Conservation (phyloP, 768 basidiomycete genomes). For the Auricularia cornea region DNA sequence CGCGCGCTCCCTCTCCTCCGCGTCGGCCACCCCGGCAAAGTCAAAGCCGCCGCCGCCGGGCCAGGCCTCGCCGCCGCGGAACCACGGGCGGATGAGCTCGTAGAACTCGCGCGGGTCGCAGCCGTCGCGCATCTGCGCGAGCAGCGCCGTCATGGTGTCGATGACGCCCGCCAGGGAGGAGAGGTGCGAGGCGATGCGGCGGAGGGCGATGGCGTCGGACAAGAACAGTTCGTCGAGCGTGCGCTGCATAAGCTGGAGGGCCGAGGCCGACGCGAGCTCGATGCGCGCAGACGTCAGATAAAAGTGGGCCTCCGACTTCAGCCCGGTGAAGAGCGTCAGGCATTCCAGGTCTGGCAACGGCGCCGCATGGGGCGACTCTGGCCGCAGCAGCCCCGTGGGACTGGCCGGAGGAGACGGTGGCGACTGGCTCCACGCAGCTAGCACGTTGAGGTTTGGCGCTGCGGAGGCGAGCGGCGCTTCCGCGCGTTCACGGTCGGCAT, state of each 20-base stretch:
- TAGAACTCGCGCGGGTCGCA: conserved; percentile 78
- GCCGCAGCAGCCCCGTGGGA: conserved; percentile 6
- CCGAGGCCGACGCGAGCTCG: conserved; percentile 77
- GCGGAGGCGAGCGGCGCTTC: not conserved
- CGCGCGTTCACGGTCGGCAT: conserved; percentile 54
- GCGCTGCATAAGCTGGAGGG: conserved; percentile 74
- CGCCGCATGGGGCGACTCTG: conserved; percentile 20
- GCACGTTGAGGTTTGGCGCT: not conserved
- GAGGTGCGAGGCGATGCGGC: conserved; percentile 62
- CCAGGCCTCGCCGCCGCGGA: conserved; percentile 68
- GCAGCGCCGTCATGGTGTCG: conserved; percentile 48
- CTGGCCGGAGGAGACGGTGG: not conserved
- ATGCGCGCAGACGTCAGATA: conserved; percentile 81
- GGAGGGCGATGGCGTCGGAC: conserved; percentile 55
- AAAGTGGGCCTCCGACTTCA: conserved; percentile 76
- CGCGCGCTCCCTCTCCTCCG: conserved; percentile 31
- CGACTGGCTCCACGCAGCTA: not conserved
- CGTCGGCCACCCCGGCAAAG: conserved; percentile 66
- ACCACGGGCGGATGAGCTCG: conserved; percentile 89
- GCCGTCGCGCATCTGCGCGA: conserved; percentile 56
- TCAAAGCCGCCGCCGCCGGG: conserved; percentile 71
- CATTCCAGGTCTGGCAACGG: conserved; percentile 54
- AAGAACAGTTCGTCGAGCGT: conserved; percentile 88
- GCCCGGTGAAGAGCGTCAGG: conserved; percentile 67
- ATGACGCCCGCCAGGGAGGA: conserved; percentile 54